Evolutionary conservation across 306 rosid species (phyloP), one percentile per base, ranked within the genome.

Genomic region (Fagus sylvatica): DNA sequence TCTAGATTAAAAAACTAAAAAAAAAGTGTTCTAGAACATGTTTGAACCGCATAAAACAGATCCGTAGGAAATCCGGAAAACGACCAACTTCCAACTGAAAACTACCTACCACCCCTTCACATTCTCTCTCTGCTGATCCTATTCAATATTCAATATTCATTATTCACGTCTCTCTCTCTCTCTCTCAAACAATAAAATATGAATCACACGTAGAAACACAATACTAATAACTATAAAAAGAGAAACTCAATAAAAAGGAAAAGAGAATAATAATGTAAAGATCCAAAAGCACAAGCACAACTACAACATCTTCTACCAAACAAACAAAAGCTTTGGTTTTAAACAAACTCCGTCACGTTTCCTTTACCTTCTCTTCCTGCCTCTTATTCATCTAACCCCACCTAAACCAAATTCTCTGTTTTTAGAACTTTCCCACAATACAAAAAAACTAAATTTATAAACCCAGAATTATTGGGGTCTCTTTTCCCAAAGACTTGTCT

Each of bases 61-160:
- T 8, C 51, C 15, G 17, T 9, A 12, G 33, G 5, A 16, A 39
- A 8, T 8, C 2, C 71, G 60, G 79, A 69, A 61, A 43, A 2
- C n/a, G 83, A 61, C 74, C 78, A 80, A 71, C 74, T 16, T 68
- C 87, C 89, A 87, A 75, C 87, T 53, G 78, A 74, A 39, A 82
- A 79, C 77, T 70, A 83, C 89, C 88, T 34, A 69, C 86, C 88
- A 75, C 67, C 87, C 28, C 17, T 8, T 36, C 16, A 48, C 13
- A 32, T 74, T 68, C 68, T 74, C 70, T 54, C 54, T 66, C 55
- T 9, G 1, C 53, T 0, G 2, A 30, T 22, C 17, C 55, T 59
- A n/a, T n/a, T n/a, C n/a, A n/a, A n/a, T n/a, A n/a, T n/a, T n/a
- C n/a, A n/a, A n/a, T 17, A 4, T 37, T 53, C 51, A 57, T 17